Evolutionary conservation across 495 filamentous ascomycete species (phyloP).

Genomic region (Aspergillus bridgeri): DNA sequence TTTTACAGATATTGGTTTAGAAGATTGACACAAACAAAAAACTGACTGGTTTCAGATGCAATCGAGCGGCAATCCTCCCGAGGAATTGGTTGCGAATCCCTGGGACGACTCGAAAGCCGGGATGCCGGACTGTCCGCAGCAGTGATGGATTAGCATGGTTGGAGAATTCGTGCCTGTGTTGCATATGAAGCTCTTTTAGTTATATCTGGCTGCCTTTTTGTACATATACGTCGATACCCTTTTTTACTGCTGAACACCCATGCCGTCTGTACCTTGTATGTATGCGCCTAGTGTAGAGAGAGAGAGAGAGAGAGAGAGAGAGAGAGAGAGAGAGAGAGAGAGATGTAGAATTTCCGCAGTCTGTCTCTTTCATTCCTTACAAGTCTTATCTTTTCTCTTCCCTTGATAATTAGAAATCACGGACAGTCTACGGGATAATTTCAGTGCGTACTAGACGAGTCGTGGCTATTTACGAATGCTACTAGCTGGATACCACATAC

Average conservation of each 20-base stretch:
- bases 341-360: no score
- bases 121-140: slow-evolving; percentile 40
- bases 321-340: no score
- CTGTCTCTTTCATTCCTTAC: no score
- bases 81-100: slow-evolving; percentile 83
- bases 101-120: slow-evolving; percentile 35
- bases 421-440: no score
- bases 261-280: background rate
- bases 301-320: no score
- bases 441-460: no score
- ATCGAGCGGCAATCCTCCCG: slow-evolving; percentile 83
- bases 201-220: slow-evolving; percentile 2
- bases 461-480: no score
- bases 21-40: slow-evolving; percentile 2
- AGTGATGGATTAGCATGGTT: slow-evolving; percentile 24
- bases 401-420: no score
- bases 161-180: slow-evolving; percentile 8
- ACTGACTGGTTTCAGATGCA: slow-evolving; percentile 65
- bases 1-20: slow-evolving; percentile 9
- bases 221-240: slow-evolving; percentile 17
- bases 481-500: no score
- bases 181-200: slow-evolving; percentile 21
- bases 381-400: no score
- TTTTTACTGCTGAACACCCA: background rate
- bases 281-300: no score